phyloP scores from a whole-genome alignment of 441 rosid species.

The California macrophylla region DNA sequence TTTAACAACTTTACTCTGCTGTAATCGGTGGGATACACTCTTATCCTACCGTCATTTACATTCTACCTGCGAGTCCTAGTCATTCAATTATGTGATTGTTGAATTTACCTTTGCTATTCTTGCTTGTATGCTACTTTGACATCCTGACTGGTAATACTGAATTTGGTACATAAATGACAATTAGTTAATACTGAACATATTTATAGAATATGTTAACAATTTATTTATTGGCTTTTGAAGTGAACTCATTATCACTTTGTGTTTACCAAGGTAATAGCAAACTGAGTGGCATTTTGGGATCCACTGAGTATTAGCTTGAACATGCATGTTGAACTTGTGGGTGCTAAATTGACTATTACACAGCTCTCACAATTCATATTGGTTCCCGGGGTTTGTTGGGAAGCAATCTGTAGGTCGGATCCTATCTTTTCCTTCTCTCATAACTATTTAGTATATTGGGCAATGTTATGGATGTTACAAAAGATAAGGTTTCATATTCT shows the following conservation, averaged over 20 bases:
- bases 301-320: not conserved
- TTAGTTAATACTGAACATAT: not conserved
- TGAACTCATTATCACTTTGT: not conserved
- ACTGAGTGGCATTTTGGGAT: not conserved
- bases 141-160: not conserved
- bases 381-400: not conserved
- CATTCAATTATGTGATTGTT: not conserved
- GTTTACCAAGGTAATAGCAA: constrained; percentile 1
- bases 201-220: not conserved
- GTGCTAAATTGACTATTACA: not conserved
- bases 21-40: not conserved
- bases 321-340: not conserved
- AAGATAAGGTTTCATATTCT: not conserved
- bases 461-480: not conserved
- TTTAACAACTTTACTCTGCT: not conserved
- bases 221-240: not conserved
- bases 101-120: not conserved
- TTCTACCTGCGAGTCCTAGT: not conserved
- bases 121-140: not conserved
- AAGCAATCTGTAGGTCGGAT: not conserved
- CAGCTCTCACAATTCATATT: not conserved
- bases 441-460: not conserved
- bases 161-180: not conserved
- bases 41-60: not conserved
- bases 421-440: not conserved